phyloP scores from a whole-genome alignment of 352 stramenopile species.

The Globisporangium cederbergense region DNA sequence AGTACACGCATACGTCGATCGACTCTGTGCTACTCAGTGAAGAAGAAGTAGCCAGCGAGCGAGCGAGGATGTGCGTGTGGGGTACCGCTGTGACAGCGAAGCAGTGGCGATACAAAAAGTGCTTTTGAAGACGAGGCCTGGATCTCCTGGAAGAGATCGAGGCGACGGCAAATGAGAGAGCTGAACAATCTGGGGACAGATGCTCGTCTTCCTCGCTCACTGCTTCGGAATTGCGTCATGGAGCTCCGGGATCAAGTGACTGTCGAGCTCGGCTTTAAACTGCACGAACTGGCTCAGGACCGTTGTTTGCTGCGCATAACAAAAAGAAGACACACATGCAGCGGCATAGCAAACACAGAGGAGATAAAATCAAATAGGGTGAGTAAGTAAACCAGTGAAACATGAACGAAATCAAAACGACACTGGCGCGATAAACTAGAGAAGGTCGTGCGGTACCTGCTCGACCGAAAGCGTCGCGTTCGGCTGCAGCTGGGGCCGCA shows the following conservation, averaged over 20 bases:
- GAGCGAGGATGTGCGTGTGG: not conserved
- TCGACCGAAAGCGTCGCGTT: conserved; percentile 30
- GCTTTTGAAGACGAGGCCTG: not conserved
- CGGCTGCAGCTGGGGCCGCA: conserved; percentile 42
- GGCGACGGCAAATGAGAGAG: not conserved
- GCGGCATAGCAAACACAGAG: not conserved
- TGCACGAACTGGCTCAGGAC: conserved; percentile 19
- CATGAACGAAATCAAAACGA: not conserved
- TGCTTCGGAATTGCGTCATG: conserved; percentile 12
- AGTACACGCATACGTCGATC: not conserved
- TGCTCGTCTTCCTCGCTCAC: conserved; percentile 7
- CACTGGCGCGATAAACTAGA: not conserved
- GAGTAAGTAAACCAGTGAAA: not conserved
- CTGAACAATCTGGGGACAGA: not conserved
- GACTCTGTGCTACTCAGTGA: not conserved
- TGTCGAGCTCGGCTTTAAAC: conserved; percentile 30
- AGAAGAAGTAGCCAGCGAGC: not conserved
- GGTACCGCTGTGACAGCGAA: not conserved
- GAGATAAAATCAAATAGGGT: not conserved
- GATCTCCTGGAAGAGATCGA: not conserved
- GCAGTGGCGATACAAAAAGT: not conserved
- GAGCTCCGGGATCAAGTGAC: conserved; percentile 27
- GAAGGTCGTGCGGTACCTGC: conserved; percentile 16
- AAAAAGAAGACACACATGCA: not conserved
- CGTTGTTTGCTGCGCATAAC: conserved; percentile 6